Evolutionary conservation across 768 basidiomycete genomes (phyloP), one percentile per base, ranked within the genome.

Genomic region (Lactarius hatsudake): DNA sequence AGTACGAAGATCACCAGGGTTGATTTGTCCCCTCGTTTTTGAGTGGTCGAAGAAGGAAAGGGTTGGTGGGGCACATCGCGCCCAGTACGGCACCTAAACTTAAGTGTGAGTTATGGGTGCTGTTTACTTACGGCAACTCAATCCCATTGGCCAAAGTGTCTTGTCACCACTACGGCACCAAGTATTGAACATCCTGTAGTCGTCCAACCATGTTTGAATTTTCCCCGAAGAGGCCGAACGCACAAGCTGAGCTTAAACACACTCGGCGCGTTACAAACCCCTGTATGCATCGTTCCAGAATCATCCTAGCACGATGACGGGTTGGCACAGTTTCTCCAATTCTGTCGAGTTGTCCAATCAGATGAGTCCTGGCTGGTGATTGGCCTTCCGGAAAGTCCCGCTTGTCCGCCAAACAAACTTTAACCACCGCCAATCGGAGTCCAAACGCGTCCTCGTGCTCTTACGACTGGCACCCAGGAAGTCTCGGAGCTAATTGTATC

Each of bases 331-430:
- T 23, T 34, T 56, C 18, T 30, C 28, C 15, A 34, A 9, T 30
- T n/a, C 3, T 34, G 34, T 38, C 57, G 28, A 48, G 32, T 30
- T 30, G 63, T 59, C 57, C 57, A 51, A 59, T 64, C 55, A 48
- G 63, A 43, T 3, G 9, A 3, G 48, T 51, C 48, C 51, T 38
- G 23, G 9, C 36, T 36, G 34, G 32, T 40, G 58, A 59, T 59
- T 59, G 34, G 57, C n/a, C 36, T 0, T 3, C 8, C 59, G 59
- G 58, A 42, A 32, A n/a, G 15, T 30, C 48, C 58, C 58, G 58
- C 8, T 10, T 9, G 18, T 40, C 17, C 12, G 40, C 17, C n/a
- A n/a, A 62, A 26, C 65, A 61, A 62, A 55, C 59, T 43, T 55
- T 23, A 32, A 53, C 34, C 23, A 36, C 57, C 45, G 20, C 55